Conservation (phyloP, 2,329 filamentous ascomycete genomes). For the Cladosporium sp. region DNA sequence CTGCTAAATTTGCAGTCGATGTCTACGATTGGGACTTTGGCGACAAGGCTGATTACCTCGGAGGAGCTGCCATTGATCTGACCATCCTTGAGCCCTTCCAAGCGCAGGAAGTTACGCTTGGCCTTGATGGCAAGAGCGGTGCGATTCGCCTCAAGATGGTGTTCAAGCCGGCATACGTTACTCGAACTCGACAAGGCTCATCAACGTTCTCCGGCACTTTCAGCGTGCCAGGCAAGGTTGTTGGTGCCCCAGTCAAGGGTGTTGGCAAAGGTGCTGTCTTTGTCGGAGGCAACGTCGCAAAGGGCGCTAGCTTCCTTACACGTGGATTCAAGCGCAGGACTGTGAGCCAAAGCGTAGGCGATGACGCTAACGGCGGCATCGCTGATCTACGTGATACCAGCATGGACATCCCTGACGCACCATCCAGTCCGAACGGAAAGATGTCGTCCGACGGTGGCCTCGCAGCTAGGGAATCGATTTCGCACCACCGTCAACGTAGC, state of each 20-base stretch:
- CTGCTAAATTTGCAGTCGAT: slow-evolving; percentile 76
- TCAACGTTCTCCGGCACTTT: slow-evolving; percentile 93
- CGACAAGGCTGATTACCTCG: slow-evolving; percentile 90
- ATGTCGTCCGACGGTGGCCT: slow-evolving; percentile 28
- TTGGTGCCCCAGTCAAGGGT: slow-evolving; percentile 94
- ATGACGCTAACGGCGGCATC: slow-evolving; percentile 23
- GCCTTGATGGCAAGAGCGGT: slow-evolving; percentile 87
- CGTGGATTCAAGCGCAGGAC: slow-evolving; percentile 77
- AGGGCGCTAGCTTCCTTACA: slow-evolving; percentile 86
- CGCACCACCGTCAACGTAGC: slow-evolving; percentile 50
- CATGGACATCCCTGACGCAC: slow-evolving; percentile 29
- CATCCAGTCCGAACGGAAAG: slow-evolving; percentile 27
- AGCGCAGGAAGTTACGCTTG: slow-evolving; percentile 70
- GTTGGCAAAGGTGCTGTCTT: slow-evolving; percentile 72
- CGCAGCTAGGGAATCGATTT: slow-evolving; percentile 22
- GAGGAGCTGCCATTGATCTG: slow-evolving; percentile 72
- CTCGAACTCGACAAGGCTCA: slow-evolving; percentile 80
- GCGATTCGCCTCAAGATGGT: slow-evolving; percentile 78
- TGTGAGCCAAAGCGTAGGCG: slow-evolving; percentile 48
- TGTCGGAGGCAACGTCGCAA: slow-evolving; percentile 77
- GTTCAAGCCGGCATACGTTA: slow-evolving; percentile 91
- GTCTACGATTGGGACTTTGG: slow-evolving; percentile 97
- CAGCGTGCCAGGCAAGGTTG: slow-evolving; percentile 80
- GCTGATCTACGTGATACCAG: slow-evolving; percentile 31
- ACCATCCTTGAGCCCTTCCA: slow-evolving; percentile 81